Evolutionary conservation across 2,329 filamentous ascomycete species (phyloP), one percentile per base, ranked within the genome.

Genomic region (Colletotrichum truncatum): DNA sequence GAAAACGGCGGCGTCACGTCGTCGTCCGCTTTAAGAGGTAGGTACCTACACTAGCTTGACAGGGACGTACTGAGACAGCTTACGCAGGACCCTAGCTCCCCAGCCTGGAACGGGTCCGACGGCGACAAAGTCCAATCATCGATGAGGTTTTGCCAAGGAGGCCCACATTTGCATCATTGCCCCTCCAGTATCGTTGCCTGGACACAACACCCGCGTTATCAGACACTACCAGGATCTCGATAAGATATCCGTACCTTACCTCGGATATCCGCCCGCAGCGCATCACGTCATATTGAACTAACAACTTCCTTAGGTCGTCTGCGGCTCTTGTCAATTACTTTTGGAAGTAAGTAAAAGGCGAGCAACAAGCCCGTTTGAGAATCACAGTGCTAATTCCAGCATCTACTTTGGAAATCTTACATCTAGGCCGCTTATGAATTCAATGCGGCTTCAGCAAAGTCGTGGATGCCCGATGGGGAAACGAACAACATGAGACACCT

Each of bases 61-160:
- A 54, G n/a, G 51, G 34, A 54, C 51, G 36, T 21, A 36, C 48
- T 43, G 52, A 25, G 26, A 55, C 38, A 45, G 38, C 52, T 55
- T 43, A 45, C 52, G 52, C 25, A 55, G 52, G 52, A 55, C 52
- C 52, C 26, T 48, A 57, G 41, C 30, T 57, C 54, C 54, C 54
- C 41, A 28, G 54, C 28, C 30, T 48, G 54, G 14, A 28, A 48
- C 41, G 48, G 54, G 54, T n/a, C n/a, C n/a, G n/a, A 38, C 54
- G 8, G 41, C 30, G 14, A 28, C 5, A 36, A 38, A n/a, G 41
- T 25, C 54, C 23, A 57, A 38, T 48, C 54, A 38, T 21, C 16
- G 54, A 18, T n/a, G 30, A 11, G 28, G 10, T 14, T 26, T 38
- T 25, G 38, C 23, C 25, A 46, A 9, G 9, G 6, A n/a, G 41